Percentiles rank a stretch among this genome's conserved stretches.
Conservation (phyloP, 768 basidiomycete species). For the Termitomyces sp. region DNA sequence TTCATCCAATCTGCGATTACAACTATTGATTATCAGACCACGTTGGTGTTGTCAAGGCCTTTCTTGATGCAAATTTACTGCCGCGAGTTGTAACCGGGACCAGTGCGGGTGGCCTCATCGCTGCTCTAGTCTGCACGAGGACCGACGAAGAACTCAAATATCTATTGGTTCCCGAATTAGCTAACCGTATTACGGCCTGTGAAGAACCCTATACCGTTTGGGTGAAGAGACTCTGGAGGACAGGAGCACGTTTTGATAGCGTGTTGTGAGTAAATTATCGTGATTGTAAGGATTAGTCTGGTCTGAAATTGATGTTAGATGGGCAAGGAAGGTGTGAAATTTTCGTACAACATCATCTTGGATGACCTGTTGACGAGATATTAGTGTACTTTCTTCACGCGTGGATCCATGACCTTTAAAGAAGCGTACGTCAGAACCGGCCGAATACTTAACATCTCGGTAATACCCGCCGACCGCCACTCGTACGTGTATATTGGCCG, state of each 20-base stretch:
- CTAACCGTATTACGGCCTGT: conserved; percentile 76
- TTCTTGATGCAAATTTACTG: conserved; percentile 78
- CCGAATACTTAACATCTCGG: conserved; percentile 88
- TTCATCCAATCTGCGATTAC: background rate
- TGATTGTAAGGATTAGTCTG: background rate
- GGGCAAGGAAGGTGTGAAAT: conserved; percentile 82
- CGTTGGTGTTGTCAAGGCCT: conserved; percentile 87
- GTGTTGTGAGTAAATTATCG: conserved; percentile 32
- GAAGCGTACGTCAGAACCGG: conserved; percentile 94
- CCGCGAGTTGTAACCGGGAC: conserved; percentile 95
- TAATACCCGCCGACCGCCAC: conserved; percentile 86
- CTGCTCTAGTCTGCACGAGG: conserved; percentile 74
- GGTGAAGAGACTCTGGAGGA: conserved; percentile 69
- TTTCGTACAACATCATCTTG: background rate
- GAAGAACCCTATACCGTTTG: conserved; percentile 71
- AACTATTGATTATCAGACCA: conserved; percentile 47
- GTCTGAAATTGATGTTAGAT: conserved; percentile 26
- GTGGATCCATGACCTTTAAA: conserved; percentile 90
- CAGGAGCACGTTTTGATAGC: conserved; percentile 94
- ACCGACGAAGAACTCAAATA: conserved; percentile 82
- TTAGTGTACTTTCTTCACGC: conserved; percentile 84
- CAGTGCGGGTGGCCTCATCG: conserved; percentile 83
- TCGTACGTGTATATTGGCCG: conserved; percentile 38
- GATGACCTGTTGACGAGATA: background rate
- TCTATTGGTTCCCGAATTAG: conserved; percentile 77